A percentile compares a stretch with the other conserved stretches of the same genome.
phyloP scores from a whole-genome alignment of 768 basidiomycete species.

The Pleurotus pulmonarius region DNA sequence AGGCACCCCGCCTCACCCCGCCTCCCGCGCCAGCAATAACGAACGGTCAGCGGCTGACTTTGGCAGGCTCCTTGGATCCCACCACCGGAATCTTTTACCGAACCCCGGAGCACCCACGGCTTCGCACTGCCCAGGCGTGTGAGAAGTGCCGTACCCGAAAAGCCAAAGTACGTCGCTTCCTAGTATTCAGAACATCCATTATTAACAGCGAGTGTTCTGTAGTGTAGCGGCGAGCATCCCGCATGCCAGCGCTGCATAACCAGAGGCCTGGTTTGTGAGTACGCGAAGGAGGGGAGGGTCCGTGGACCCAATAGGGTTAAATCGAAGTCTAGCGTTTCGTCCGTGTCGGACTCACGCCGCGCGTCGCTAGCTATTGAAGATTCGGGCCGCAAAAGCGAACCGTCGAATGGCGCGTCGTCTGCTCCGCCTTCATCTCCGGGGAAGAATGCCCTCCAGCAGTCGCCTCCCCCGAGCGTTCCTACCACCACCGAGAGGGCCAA shows the following conservation, averaged over 20 bases:
- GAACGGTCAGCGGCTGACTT: slow-evolving; percentile 19
- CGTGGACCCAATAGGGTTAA: slow-evolving; percentile 62
- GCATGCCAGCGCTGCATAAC: slow-evolving; percentile 61
- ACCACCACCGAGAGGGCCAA: slow-evolving; percentile 20
- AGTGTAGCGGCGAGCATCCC: slow-evolving; percentile 75
- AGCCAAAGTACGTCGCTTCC: slow-evolving; percentile 54
- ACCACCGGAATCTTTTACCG: slow-evolving; percentile 64
- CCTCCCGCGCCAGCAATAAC: not conserved
- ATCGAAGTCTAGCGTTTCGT: slow-evolving; percentile 14
- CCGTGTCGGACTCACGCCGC: slow-evolving; percentile 10
- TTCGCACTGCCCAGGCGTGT: slow-evolving; percentile 72
- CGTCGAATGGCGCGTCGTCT: not conserved
- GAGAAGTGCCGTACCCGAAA: slow-evolving; percentile 71
- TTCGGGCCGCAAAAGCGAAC: slow-evolving; percentile 1
- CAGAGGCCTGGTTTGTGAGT: slow-evolving; percentile 59
- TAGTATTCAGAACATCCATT: not conserved
- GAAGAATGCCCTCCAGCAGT: not conserved
- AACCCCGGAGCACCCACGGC: slow-evolving; percentile 57
- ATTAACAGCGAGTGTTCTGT: slow-evolving; percentile 2
- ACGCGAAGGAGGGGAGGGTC: slow-evolving; percentile 62
- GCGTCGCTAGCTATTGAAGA: slow-evolving; percentile 12
- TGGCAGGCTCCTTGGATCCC: slow-evolving; percentile 62
- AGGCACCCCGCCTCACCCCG: slow-evolving; percentile 3
- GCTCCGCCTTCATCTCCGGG: not conserved
- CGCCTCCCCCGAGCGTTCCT: slow-evolving; percentile 6